These are phyloP conservation scores for Agaricales sp. DNA, from an alignment of 1,284 basidiomycete species.

Conservation along the genomic window DNA sequence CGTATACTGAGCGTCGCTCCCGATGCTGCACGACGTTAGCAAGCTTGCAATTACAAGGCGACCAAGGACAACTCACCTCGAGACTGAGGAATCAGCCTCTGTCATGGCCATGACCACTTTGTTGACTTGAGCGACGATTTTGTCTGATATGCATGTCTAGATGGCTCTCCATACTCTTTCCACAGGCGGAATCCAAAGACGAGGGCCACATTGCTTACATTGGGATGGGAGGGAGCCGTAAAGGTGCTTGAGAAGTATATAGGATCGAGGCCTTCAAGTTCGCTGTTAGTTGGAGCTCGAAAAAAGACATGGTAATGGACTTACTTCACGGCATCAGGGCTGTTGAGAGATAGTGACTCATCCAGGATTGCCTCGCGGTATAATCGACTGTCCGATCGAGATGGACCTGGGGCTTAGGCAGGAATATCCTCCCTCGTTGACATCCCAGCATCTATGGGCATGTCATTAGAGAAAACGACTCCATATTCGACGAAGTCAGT, in stretches of 20 bases:
- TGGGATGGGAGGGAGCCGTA: slow-evolving; percentile 71
- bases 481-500: slow-evolving; percentile 65
- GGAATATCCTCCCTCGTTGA: slow-evolving; percentile 29
- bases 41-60: slow-evolving; percentile 9
- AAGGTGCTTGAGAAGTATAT: slow-evolving; percentile 38
- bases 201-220: slow-evolving; percentile 91
- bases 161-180: slow-evolving; percentile 79
- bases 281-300: slow-evolving; percentile 37
- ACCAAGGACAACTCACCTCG: slow-evolving; percentile 52
- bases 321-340: slow-evolving; percentile 66
- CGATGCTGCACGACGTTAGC: slow-evolving; percentile 55
- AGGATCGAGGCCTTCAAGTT: slow-evolving; percentile 21
- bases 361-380: slow-evolving; percentile 69
- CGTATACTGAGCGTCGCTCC: slow-evolving; percentile 54
- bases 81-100: slow-evolving; percentile 84
- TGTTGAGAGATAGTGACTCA: slow-evolving; percentile 60
- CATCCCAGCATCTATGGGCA: slow-evolving; percentile 38
- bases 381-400: slow-evolving; percentile 38
- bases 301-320: slow-evolving; percentile 15
- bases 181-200: slow-evolving; percentile 65
- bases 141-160: slow-evolving; percentile 97
- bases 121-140: slow-evolving; percentile 83
- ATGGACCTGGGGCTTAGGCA: slow-evolving; percentile 27
- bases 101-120: slow-evolving; percentile 78
- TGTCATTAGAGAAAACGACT: slow-evolving; percentile 46